phyloP scores from a whole-genome alignment of 129 eudicot genomes.

The Heracleum sosnowskyi region DNA sequence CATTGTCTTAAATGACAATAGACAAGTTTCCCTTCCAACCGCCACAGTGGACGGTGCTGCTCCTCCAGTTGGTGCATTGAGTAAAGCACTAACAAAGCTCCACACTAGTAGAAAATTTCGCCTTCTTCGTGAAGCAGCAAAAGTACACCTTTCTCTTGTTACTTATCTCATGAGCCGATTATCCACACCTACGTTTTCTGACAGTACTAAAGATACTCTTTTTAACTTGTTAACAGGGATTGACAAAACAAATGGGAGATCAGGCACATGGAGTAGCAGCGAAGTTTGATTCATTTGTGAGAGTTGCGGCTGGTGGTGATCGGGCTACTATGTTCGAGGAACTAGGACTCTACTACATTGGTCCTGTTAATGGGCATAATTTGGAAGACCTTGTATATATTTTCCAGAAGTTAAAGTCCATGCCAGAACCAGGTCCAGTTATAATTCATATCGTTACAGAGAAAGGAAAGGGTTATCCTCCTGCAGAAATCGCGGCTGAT shows the following conservation, averaged over 20 bases:
- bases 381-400: constrained; percentile 48
- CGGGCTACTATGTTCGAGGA: constrained; percentile 50
- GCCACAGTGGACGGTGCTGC: constrained; percentile 66
- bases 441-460: constrained; percentile 62
- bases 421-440: constrained; percentile 51
- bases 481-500: constrained; percentile 58
- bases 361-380: constrained; percentile 72
- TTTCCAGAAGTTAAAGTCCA: constrained; percentile 34
- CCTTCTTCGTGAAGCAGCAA: constrained; percentile 43
- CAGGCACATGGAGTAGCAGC: constrained; percentile 45
- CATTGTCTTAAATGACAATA: constrained; percentile 47
- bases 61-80: constrained; percentile 55
- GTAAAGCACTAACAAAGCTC: constrained; percentile 36
- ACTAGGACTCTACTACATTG: constrained; percentile 61
- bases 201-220: neutral
- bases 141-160: constrained; percentile 22
- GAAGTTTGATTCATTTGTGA: constrained; percentile 35
- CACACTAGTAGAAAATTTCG: constrained; percentile 41
- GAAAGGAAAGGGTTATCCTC: constrained; percentile 74
- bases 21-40: constrained; percentile 65
- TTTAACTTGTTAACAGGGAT: constrained; percentile 23
- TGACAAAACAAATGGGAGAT: constrained; percentile 41
- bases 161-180: neutral
- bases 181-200: neutral
- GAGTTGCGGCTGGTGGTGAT: constrained; percentile 25